Evolutionary conservation across 768 basidiomycete species (phyloP).

Genomic region (Lactarius trivialis): DNA sequence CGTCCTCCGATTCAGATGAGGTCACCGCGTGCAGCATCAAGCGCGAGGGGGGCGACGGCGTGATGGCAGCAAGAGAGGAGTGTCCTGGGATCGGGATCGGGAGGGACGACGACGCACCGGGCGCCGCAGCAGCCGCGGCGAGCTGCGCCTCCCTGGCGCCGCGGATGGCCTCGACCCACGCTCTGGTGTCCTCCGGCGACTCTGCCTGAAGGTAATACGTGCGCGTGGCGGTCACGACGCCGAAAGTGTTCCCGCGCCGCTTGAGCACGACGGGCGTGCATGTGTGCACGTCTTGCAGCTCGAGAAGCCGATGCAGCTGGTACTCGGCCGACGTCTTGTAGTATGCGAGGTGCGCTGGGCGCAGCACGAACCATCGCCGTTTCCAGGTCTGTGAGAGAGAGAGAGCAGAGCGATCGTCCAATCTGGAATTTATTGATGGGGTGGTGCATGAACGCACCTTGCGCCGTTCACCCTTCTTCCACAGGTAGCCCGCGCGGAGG

Average conservation of each 20-base stretch:
- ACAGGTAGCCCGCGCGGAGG: slow-evolving; percentile 88
- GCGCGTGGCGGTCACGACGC: slow-evolving; percentile 81
- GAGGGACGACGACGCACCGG: slow-evolving; percentile 32
- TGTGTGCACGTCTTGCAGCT: slow-evolving; percentile 82
- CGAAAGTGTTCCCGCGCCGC: slow-evolving; percentile 83
- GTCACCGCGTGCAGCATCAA: slow-evolving; percentile 46
- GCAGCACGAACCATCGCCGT: slow-evolving; percentile 96
- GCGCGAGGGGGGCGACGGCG: slow-evolving; percentile 45
- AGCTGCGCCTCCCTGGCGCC: slow-evolving; percentile 61
- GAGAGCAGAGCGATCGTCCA: no score
- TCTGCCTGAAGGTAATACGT: slow-evolving; percentile 90
- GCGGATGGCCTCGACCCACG: slow-evolving; percentile 81
- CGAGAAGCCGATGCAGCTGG: slow-evolving; percentile 80
- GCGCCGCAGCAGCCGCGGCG: slow-evolving; percentile 26
- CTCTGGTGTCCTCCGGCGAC: slow-evolving; percentile 60
- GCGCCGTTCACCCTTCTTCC: slow-evolving; percentile 96
- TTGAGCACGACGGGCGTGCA: slow-evolving; percentile 85
- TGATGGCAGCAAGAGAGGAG: slow-evolving; percentile 30
- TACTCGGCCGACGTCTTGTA: slow-evolving; percentile 97
- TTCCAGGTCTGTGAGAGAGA: slow-evolving; percentile 99
- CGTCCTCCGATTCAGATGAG: slow-evolving; percentile 77
- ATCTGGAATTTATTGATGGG: no score
- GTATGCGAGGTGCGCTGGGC: slow-evolving; percentile 87
- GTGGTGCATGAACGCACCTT: slow-evolving; percentile 55
- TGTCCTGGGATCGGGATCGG: slow-evolving; percentile 49